phyloP scores from a whole-genome alignment of 805 yeast genomes.

The Wickerhamomyces bovis region DNA sequence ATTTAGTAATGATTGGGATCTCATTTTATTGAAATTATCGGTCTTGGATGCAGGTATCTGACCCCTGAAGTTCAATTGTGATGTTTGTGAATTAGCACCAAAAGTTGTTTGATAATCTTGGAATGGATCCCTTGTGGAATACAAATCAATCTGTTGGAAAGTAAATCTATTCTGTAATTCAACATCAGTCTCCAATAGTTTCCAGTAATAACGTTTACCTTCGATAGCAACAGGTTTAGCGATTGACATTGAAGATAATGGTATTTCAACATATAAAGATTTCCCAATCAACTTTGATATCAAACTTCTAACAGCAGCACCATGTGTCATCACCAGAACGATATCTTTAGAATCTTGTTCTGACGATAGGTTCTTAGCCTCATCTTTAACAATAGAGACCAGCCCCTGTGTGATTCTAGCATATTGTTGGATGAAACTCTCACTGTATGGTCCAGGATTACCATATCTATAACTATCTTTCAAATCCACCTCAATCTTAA shows the following conservation, averaged over 20 bases:
- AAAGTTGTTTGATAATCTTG: constrained; percentile 23
- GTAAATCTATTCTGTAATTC: constrained; percentile 10
- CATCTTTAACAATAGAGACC: constrained; percentile 27
- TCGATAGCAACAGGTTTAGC: constrained; percentile 13
- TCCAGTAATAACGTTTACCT: constrained; percentile 14
- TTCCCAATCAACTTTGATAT: constrained; percentile 32
- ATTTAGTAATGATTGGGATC: constrained; percentile 19
- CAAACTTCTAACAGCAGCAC: constrained; percentile 36
- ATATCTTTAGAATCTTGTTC: constrained; percentile 26
- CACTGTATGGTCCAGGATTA: constrained; percentile 39
- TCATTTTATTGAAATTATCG: constrained; percentile 12
- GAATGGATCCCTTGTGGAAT: constrained; percentile 18
- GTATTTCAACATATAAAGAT: constrained; percentile 35
- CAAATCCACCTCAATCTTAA: constrained; percentile 28
- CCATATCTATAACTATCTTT: constrained; percentile 31
- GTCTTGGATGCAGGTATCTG: constrained; percentile 10
- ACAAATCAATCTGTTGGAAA: constrained; percentile 15
- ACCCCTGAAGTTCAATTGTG: constrained; percentile 18
- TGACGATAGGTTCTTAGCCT: constrained; percentile 21
- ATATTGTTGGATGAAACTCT: constrained; percentile 31
- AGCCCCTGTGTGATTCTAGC: constrained; percentile 30
- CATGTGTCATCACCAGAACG: constrained; percentile 35
- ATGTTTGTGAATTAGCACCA: constrained; percentile 1
- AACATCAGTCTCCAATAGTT: constrained; percentile 22
- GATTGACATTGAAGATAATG: constrained; percentile 27